These are phyloP conservation scores for Castanea mollissima DNA, from an alignment of 306 rosid genomes.

Conservation along the genomic window DNA sequence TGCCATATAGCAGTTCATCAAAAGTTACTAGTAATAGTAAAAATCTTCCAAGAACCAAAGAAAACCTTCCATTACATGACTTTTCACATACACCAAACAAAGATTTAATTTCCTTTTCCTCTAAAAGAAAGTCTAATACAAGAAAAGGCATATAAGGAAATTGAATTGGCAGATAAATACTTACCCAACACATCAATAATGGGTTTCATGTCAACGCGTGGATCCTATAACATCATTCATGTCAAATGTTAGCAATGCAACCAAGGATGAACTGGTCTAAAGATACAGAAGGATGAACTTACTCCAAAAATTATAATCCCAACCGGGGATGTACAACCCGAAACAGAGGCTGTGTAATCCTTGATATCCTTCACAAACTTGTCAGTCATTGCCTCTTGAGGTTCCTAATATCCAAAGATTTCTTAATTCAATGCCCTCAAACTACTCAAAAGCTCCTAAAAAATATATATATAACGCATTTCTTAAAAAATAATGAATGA, in stretches of 20 bases:
- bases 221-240: slow-evolving; percentile 33
- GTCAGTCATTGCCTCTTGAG: slow-evolving; percentile 14
- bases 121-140: background rate
- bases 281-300: slow-evolving; percentile 13
- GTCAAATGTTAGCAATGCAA: background rate
- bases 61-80: background rate
- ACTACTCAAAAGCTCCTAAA: background rate
- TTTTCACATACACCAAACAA: background rate
- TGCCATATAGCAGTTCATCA: background rate
- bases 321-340: slow-evolving; percentile 34
- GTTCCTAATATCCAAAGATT: slow-evolving; percentile 15
- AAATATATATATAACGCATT: background rate
- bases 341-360: slow-evolving; percentile 37
- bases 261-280: background rate
- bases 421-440: background rate
- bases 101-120: background rate
- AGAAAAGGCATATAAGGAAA: background rate
- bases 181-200: slow-evolving; percentile 41
- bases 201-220: slow-evolving; percentile 37
- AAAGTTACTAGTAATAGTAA: background rate
- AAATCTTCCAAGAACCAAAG: background rate
- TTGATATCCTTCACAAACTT: slow-evolving; percentile 33
- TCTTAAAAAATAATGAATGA: background rate
- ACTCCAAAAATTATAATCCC: slow-evolving; percentile 63
- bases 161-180: background rate